Evolutionary conservation across 1,284 basidiomycete genomes (phyloP), one percentile per base, ranked within the genome.

Genomic region (Irpex lacteus): DNA sequence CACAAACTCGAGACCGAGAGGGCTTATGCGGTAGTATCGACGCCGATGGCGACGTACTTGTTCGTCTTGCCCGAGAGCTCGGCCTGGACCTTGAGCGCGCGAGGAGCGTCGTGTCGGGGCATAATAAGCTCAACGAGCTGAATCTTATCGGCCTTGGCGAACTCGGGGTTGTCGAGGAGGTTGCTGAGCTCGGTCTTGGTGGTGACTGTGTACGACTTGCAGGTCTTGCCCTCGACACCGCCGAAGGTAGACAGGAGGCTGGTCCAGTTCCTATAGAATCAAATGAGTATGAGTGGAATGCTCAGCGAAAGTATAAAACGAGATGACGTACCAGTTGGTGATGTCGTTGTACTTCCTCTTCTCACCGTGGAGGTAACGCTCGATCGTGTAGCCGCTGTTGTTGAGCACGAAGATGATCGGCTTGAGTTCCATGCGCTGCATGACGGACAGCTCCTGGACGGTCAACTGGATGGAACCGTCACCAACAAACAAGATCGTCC

Each of bases 321-420:
- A 47, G 15, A 18, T 38, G 4, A 26, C 75, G 60, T 26, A 72
- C 90, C 90, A 92, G 71, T 90, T 82, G 5, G 80, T 77, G 65
- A 92, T 85, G 71, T 92, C 86, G 69, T 92, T 92, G 72, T 92
- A 92, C 75, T 87, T 85, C 64, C 82, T 77, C 19, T 79, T 68
- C 70, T 81, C 82, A 19, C 89, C 92, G 73, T 94, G 89, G 67
- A 95, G 84, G 71, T 85, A 86, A 19, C 92, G 84, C 80, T 98
- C 95, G 66, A 97, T 95, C 53, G 90, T 89, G 75, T 95, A 96
- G 0, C 96, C 96, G 61, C 87, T 86, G 77, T 98, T 96, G 81
- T 96, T 95, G 63, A 98, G 80, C 13, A 98, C 81, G 75, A 95
- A 94, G 60, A 95, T 80, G 72, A 93, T 92, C 2, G 94, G 92